These are phyloP conservation scores for Monosporascus sp. DNA, from an alignment of 2,329 filamentous ascomycete genomes.

Conservation along the genomic window DNA sequence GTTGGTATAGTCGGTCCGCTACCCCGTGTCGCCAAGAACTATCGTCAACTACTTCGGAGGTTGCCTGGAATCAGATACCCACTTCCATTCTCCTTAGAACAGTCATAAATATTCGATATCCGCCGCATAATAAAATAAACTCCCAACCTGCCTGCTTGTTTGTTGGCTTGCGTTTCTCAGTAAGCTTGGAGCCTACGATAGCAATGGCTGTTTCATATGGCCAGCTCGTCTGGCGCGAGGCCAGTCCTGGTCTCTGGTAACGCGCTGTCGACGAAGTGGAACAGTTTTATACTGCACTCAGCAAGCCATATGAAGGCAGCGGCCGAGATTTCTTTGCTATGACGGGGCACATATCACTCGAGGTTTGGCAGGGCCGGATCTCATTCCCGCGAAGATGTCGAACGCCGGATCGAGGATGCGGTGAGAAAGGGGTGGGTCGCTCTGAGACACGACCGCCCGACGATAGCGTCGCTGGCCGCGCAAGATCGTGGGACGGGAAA, in stretches of 20 bases:
- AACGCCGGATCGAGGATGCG: slow-evolving; percentile 21
- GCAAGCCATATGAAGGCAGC: neutral
- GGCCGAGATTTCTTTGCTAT: neutral
- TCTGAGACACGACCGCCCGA: slow-evolving; percentile 29
- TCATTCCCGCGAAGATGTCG: slow-evolving; percentile 3
- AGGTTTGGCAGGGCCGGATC: neutral
- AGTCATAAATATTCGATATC: too few relatives aligned
- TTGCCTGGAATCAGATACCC: too few relatives aligned
- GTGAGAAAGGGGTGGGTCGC: slow-evolving; percentile 29
- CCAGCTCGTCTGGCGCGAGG: neutral
- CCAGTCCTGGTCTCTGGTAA: neutral
- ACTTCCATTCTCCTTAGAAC: too few relatives aligned
- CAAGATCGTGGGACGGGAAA: slow-evolving; percentile 7
- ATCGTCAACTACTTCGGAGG: too few relatives aligned
- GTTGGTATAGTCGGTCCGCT: too few relatives aligned
- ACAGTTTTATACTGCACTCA: neutral
- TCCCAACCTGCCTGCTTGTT: too few relatives aligned
- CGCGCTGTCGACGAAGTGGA: neutral
- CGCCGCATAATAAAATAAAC: too few relatives aligned
- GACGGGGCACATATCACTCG: neutral
- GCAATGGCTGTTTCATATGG: too few relatives aligned
- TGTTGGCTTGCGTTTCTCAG: too few relatives aligned
- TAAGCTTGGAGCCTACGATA: too few relatives aligned
- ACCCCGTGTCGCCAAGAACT: too few relatives aligned
- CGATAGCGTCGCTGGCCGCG: slow-evolving; percentile 24